A percentile compares a stretch with the other conserved stretches of the same genome.
Evolutionary conservation across 352 stramenopile species (phyloP).

Genomic region (Pythium volutum): DNA sequence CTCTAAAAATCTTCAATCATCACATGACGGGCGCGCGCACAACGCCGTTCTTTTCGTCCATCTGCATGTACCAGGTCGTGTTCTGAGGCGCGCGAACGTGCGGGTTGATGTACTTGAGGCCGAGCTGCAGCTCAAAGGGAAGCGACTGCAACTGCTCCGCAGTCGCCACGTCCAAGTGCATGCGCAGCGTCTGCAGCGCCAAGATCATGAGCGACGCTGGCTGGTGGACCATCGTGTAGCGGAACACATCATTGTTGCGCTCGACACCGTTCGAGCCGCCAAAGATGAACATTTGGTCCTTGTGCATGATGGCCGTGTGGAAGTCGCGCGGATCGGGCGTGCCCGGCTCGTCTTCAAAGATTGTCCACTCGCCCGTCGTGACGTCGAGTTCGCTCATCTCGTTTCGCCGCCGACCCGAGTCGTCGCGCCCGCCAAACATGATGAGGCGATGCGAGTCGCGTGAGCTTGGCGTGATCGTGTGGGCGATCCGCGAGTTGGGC

Average conservation of each 20-base stretch:
- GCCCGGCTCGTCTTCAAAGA: slow-evolving; percentile 50
- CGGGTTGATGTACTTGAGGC: slow-evolving; percentile 70
- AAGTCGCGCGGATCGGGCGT: slow-evolving; percentile 79
- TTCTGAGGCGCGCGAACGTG: slow-evolving; percentile 62
- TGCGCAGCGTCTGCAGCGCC: slow-evolving; percentile 61
- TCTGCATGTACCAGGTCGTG: slow-evolving; percentile 53
- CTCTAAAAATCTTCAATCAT: slow-evolving; percentile 1
- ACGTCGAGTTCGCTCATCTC: slow-evolving; percentile 70
- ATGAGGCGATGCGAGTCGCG: slow-evolving; percentile 48
- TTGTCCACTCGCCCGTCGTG: slow-evolving; percentile 56
- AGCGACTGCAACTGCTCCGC: slow-evolving; percentile 44
- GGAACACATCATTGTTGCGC: slow-evolving; percentile 80
- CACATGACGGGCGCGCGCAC: slow-evolving; percentile 40
- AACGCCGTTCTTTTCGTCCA: slow-evolving; percentile 46
- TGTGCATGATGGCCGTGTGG: slow-evolving; percentile 71
- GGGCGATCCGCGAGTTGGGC: slow-evolving; percentile 73
- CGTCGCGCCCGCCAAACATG: slow-evolving; percentile 81
- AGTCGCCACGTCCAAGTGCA: slow-evolving; percentile 38
- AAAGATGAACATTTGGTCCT: slow-evolving; percentile 80
- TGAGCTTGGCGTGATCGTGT: slow-evolving; percentile 63
- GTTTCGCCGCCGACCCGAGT: slow-evolving; percentile 61
- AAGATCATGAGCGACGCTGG: slow-evolving; percentile 64
- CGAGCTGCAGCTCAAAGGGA: slow-evolving; percentile 59
- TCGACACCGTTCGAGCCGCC: slow-evolving; percentile 81
- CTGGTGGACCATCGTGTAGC: slow-evolving; percentile 57